Evolutionary conservation across 2,329 filamentous ascomycete genomes (phyloP).

Genomic region (Aspergillus brunneoviolaceus): DNA sequence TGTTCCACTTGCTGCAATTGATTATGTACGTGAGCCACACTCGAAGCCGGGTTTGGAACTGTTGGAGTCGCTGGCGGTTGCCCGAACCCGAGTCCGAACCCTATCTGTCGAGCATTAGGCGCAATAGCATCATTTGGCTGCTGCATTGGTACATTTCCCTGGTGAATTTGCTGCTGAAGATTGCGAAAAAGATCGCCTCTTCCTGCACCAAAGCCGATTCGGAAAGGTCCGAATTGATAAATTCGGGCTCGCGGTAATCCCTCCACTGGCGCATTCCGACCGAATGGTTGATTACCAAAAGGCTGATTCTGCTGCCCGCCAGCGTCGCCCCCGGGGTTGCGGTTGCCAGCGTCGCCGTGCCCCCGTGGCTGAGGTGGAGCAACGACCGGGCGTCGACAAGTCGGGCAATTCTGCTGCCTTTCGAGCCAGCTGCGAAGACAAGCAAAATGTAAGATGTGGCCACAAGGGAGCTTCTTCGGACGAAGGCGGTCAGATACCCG

Average conservation of each 20-base stretch:
- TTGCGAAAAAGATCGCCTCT: slow-evolving; percentile 63
- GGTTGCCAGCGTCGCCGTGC: slow-evolving; percentile 27
- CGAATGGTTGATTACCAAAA: slow-evolving; percentile 40
- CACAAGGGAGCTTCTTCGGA: slow-evolving; percentile 94
- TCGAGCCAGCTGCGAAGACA: slow-evolving; percentile 97
- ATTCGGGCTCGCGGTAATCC: slow-evolving; percentile 55
- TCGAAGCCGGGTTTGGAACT: slow-evolving; percentile 21
- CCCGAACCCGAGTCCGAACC: slow-evolving; percentile 44
- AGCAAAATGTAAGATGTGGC: slow-evolving; percentile 90
- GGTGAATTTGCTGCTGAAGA: slow-evolving; percentile 61
- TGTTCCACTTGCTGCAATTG: slow-evolving; percentile 68
- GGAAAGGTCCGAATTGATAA: slow-evolving; percentile 71
- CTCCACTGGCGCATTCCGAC: slow-evolving; percentile 39
- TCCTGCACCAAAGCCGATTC: slow-evolving; percentile 67
- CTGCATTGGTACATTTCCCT: slow-evolving; percentile 48
- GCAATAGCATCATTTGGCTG: slow-evolving; percentile 32
- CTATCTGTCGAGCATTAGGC: slow-evolving; percentile 38
- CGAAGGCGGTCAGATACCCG: slow-evolving; percentile 74
- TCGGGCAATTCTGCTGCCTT: slow-evolving; percentile 94
- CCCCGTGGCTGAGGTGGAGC: slow-evolving; percentile 39
- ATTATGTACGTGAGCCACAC: slow-evolving; percentile 47
- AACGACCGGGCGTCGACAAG: slow-evolving; percentile 80
- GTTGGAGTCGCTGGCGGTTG: slow-evolving; percentile 27
- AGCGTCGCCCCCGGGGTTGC: slow-evolving; percentile 27
- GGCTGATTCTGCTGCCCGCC: slow-evolving; percentile 31